A percentile compares a stretch with the other conserved stretches of the same genome.
phyloP scores from a whole-genome alignment of 805 yeast genomes.

The Nakazawaea wyomingensis region DNA sequence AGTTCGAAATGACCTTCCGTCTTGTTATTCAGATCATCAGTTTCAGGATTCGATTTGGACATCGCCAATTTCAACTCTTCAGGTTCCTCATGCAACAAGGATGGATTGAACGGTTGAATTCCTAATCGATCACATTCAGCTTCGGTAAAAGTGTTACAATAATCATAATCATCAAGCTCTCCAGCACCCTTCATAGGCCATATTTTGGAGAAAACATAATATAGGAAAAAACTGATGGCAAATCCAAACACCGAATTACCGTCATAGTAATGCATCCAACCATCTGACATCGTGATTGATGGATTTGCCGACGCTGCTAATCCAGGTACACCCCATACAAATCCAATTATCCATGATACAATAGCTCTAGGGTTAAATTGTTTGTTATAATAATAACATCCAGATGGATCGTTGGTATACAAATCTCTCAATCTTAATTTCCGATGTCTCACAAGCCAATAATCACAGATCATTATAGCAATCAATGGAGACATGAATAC shows the following conservation, averaged over 20 bases:
- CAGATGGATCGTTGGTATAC: conserved; percentile 25
- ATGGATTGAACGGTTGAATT: conserved; percentile 20
- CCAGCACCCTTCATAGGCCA: conserved; percentile 33
- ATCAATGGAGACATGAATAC: conserved; percentile 33
- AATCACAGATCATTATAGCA: conserved; percentile 34
- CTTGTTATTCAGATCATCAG: background rate
- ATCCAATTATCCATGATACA: conserved; percentile 32
- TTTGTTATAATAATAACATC: conserved; percentile 32
- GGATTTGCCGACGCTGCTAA: conserved; percentile 27
- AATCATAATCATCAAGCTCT: conserved; percentile 30
- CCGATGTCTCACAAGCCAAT: conserved; percentile 32
- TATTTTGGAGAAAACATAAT: conserved; percentile 27
- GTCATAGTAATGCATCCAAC: conserved; percentile 37
- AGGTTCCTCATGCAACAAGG: conserved; percentile 8
- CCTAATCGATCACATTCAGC: conserved; percentile 28
- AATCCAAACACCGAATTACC: conserved; percentile 42
- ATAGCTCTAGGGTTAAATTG: conserved; percentile 42
- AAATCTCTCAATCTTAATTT: conserved; percentile 36
- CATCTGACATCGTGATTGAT: conserved; percentile 27
- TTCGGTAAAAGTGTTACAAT: conserved; percentile 25
- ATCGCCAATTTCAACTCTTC: conserved; percentile 6
- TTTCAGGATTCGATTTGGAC: conserved; percentile 1
- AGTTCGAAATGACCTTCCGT: background rate
- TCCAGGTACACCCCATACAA: conserved; percentile 49
- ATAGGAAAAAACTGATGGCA: conserved; percentile 30